Conservation (phyloP, 169 alveolate genomes). For the Amoebophrya sp. region DNA sequence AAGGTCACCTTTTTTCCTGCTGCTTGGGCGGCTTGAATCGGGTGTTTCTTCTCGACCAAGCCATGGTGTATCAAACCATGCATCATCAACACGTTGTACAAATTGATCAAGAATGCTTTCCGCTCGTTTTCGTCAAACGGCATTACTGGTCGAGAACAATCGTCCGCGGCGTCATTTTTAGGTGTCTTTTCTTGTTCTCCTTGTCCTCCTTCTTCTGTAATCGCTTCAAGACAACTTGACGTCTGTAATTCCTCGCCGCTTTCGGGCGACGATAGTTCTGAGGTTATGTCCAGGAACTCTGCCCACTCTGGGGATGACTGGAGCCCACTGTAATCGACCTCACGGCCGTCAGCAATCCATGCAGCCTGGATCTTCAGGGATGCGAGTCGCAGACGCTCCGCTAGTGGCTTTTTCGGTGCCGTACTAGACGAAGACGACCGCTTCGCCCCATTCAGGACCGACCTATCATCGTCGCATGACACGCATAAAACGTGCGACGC, state of each 20-base stretch:
- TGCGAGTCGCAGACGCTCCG: background rate
- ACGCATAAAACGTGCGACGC: too few relatives aligned
- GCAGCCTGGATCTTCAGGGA: background rate
- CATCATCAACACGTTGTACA: slow-evolving; percentile 21
- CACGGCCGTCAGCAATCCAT: background rate
- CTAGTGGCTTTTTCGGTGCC: too few relatives aligned
- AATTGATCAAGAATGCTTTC: background rate
- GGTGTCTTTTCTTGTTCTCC: too few relatives aligned
- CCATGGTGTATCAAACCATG: background rate
- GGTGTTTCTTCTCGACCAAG: background rate
- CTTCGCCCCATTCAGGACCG: too few relatives aligned
- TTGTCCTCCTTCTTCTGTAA: too few relatives aligned
- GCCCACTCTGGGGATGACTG: background rate
- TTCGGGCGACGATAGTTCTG: background rate
- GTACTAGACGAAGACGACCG: too few relatives aligned
- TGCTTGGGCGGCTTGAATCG: background rate
- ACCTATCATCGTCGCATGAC: too few relatives aligned
- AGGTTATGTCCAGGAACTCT: background rate
- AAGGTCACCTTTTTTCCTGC: background rate
- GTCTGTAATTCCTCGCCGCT: too few relatives aligned
- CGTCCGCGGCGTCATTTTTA: too few relatives aligned
- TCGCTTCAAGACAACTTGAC: too few relatives aligned
- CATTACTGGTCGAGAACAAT: background rate
- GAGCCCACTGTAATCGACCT: background rate
- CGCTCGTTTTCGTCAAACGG: background rate